Evolutionary conservation across 106 monocot species (phyloP).

Genomic region (Dendrobium chrysotoxum): DNA sequence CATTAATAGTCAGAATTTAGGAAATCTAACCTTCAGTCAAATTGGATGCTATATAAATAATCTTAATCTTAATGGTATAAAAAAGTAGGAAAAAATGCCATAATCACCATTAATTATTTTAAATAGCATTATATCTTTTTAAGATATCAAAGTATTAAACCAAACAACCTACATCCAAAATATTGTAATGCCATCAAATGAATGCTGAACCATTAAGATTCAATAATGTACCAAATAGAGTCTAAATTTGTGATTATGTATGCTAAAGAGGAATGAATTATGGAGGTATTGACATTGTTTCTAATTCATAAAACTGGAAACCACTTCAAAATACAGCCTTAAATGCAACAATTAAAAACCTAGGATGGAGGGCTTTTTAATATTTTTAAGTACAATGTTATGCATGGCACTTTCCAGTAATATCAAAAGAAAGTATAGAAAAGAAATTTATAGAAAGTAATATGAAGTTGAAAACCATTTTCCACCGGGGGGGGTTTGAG

Average conservation of each 20-base stretch:
- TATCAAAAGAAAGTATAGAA: background rate
- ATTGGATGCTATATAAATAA: background rate
- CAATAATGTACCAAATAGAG: no score
- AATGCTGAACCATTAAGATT: background rate
- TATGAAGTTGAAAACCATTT: background rate
- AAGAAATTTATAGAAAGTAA: background rate
- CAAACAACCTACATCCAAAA: background rate
- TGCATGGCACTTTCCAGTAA: background rate
- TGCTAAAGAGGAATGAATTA: slow-evolving; percentile 2
- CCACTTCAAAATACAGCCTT: background rate
- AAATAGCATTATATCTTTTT: background rate
- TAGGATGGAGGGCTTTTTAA: background rate
- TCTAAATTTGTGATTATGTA: background rate
- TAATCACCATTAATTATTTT: background rate
- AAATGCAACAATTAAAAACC: background rate
- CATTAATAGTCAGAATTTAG: background rate
- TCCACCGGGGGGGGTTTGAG: background rate
- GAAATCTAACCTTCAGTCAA: background rate
- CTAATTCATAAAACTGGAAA: background rate
- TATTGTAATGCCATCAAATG: background rate
- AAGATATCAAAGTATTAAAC: background rate
- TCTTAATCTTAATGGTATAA: background rate
- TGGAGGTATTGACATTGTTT: background rate
- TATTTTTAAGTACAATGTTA: background rate
- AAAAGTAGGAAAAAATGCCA: background rate